Evolutionary conservation across 169 alveolate species (phyloP).

Genomic region (Plasmodium berghei): DNA sequence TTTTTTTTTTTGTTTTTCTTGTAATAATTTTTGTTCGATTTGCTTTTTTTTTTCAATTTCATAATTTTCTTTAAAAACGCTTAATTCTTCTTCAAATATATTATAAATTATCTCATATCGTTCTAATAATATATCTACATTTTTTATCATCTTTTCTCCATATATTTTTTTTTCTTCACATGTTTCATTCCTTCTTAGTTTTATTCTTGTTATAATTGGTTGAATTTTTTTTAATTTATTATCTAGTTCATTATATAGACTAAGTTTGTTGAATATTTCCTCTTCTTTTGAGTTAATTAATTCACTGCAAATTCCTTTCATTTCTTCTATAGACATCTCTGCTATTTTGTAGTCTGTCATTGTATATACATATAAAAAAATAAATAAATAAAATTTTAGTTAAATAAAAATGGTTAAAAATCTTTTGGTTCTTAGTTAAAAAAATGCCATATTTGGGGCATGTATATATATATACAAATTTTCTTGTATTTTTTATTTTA

Average conservation of each 20-base stretch:
- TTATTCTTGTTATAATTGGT: conserved; percentile 63
- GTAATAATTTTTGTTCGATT: conserved; percentile 38
- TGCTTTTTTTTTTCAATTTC: conserved; percentile 56
- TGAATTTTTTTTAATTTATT: conserved; percentile 35
- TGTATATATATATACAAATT: no score
- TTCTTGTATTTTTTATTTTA: no score
- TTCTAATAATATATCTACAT: conserved; percentile 62
- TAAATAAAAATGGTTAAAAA: no score
- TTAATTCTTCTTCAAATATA: conserved; percentile 62
- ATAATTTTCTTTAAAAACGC: conserved; percentile 62
- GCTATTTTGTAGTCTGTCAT: conserved; percentile 71
- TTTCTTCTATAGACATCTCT: conserved; percentile 29
- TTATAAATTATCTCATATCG: conserved; percentile 43
- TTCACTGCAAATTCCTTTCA: conserved; percentile 45
- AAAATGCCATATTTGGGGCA: no score
- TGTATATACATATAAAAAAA: neutral
- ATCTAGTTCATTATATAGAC: conserved; percentile 56
- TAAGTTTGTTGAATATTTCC: conserved; percentile 43
- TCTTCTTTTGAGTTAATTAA: conserved; percentile 53
- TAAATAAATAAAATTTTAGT: no score
- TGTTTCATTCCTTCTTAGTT: conserved; percentile 60
- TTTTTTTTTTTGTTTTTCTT: conserved; percentile 43
- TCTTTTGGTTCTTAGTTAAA: no score
- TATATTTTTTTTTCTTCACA: conserved; percentile 43
- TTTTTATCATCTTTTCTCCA: conserved; percentile 73